Percentiles rank a stretch among this genome's conserved stretches.
Conservation (phyloP, 2,329 filamentous ascomycete species). For the Clonostachys rosea region DNA sequence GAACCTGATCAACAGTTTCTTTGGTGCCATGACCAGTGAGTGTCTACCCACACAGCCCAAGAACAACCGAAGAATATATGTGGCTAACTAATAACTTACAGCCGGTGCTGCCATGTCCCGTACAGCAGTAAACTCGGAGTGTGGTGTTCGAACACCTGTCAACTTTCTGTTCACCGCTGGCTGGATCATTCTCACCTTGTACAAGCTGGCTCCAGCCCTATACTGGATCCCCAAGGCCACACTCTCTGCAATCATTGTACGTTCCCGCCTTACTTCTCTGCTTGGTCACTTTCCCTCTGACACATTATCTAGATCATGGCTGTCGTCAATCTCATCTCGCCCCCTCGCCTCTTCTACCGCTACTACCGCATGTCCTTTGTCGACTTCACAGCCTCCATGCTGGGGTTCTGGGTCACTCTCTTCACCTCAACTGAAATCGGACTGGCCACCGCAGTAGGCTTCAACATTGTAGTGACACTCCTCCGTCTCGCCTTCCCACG, state of each 20-base stretch:
- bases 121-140: conserved; percentile 63
- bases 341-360: conserved; percentile 53
- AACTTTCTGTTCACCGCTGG: conserved; percentile 56
- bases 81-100: background rate
- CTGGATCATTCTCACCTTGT: conserved; percentile 58
- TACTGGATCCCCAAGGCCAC: conserved; percentile 67
- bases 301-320: conserved; percentile 44
- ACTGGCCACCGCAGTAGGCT: conserved; percentile 54
- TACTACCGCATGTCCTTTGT: conserved; percentile 62
- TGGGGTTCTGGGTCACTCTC: conserved; percentile 60
- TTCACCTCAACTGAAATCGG: conserved; percentile 57
- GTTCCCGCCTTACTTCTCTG: conserved; percentile 8
- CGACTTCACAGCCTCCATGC: conserved; percentile 59
- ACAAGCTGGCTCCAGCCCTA: conserved; percentile 53
- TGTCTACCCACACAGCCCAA: background rate
- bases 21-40: conserved; percentile 51
- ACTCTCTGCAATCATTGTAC: conserved; percentile 56
- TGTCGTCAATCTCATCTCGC: conserved; percentile 56
- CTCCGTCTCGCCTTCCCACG: conserved; percentile 52
- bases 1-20: conserved; percentile 62
- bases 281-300: background rate
- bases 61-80: background rate
- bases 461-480: conserved; percentile 58
- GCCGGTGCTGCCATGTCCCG: conserved; percentile 62
- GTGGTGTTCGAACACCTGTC: conserved; percentile 56